Evolutionary conservation across 768 basidiomycete genomes (phyloP), one percentile per base, ranked within the genome.

Genomic region (Coprinopsis cinerea): DNA sequence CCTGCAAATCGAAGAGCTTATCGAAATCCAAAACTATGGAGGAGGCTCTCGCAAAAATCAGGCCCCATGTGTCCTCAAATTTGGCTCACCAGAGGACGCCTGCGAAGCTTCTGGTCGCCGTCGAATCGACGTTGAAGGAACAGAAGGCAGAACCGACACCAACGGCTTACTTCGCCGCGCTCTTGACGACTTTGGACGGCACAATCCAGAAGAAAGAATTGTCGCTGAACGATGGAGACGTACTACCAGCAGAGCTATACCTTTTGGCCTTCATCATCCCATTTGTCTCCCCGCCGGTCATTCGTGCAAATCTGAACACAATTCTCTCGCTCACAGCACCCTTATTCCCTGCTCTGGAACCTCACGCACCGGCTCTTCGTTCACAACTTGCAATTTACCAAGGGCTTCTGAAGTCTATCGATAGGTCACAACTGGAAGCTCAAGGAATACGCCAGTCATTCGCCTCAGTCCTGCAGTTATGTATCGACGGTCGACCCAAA

Each of bases 91-190:
- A 97, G 70, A 90, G 90, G 64, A 78, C 85, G 49, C 92, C 93
- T 3, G 95, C 94, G 23, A 81, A 78, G 40, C 79, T 98, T 20
- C 77, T 98, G 37, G 67, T 76, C 49, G 94, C 92, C 2, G 73
- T 98, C 57, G 95, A 98, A 67, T 76, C 82, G 14, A 90, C 84
- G 34, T 78, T 85, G 57, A 69, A 75, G 56, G 87, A 90, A 58
- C 83, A 85, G 58, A 71, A 70, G 53, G 74, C 83, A 6, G 82
- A 85, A 47, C 67, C 70, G 34, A 76, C 86, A 6, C 76, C 94
- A 5, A 92, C 92, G 1, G 95, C 96, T 25, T 98, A 97, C 71
- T 96, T 94, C 67, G 90, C 92, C n/a, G 85, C 88, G 2, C 74
- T 95, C 51, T 71, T 91, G 43, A 92, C 91, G 11, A 87, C 89